These are phyloP conservation scores for Violaceomyces palustris DNA, from an alignment of 1,284 basidiomycete genomes.

Conservation along the genomic window DNA sequence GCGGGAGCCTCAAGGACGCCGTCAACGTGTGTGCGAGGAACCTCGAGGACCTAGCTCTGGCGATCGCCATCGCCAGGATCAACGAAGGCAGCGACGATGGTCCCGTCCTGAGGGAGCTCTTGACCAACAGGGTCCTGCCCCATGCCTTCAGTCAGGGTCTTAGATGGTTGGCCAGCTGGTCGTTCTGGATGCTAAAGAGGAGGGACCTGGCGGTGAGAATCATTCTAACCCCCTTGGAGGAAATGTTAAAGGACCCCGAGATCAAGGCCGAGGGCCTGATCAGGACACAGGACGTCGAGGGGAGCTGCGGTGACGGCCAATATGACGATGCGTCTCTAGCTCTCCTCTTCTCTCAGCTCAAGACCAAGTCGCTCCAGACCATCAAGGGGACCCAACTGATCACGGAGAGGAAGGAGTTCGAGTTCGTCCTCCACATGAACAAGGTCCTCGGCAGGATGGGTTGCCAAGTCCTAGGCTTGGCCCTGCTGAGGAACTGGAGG, in stretches of 20 bases:
- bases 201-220: conserved; percentile 80
- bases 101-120: conserved; percentile 67
- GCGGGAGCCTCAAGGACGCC: conserved; percentile 80
- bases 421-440: conserved; percentile 86
- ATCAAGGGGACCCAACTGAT: conserved; percentile 86
- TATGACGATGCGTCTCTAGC: conserved; percentile 88
- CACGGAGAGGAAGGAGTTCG: conserved; percentile 77
- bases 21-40: conserved; percentile 86
- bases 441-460: conserved; percentile 89
- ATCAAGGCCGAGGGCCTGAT: conserved; percentile 58
- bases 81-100: conserved; percentile 73
- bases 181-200: conserved; percentile 81
- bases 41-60: conserved; percentile 81
- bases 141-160: conserved; percentile 78
- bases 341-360: conserved; percentile 81
- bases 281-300: no score
- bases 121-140: conserved; percentile 72
- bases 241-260: conserved; percentile 63
- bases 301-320: conserved; percentile 70
- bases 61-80: conserved; percentile 76
- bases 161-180: conserved; percentile 94
- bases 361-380: conserved; percentile 80
- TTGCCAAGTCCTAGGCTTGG: conserved; percentile 82
- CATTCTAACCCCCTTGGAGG: conserved; percentile 56
- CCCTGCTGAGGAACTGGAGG: conserved; percentile 80